These are phyloP conservation scores for Phytopythium boreale DNA, from an alignment of 352 stramenopile genomes.

Conservation along the genomic window DNA sequence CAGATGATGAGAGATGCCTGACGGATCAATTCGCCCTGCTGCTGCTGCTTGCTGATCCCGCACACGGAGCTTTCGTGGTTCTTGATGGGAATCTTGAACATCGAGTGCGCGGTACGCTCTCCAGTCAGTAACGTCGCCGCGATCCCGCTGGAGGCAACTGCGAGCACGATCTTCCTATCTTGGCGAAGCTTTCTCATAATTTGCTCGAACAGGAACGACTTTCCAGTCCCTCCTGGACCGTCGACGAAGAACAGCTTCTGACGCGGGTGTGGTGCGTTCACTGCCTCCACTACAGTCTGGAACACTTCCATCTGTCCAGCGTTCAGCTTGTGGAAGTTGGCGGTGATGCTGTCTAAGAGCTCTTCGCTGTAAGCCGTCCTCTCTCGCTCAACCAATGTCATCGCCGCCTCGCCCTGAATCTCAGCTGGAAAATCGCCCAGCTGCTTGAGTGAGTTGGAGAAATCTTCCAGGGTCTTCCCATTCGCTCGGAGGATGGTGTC, in stretches of 20 bases:
- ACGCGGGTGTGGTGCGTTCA: not conserved
- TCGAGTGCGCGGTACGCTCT: slow-evolving; percentile 28
- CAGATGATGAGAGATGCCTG: slow-evolving; percentile 9
- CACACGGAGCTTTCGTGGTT: slow-evolving; percentile 13
- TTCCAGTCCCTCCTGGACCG: slow-evolving; percentile 25
- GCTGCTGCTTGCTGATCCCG: slow-evolving; percentile 18
- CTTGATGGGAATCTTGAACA: slow-evolving; percentile 25
- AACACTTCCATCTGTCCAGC: slow-evolving; percentile 12
- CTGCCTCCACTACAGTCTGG: slow-evolving; percentile 11
- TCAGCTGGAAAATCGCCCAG: slow-evolving; percentile 9
- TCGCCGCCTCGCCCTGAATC: not conserved
- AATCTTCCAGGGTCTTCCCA: slow-evolving; percentile 9
- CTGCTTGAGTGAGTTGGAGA: slow-evolving; percentile 6
- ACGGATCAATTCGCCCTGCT: slow-evolving; percentile 10
- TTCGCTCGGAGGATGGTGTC: slow-evolving; percentile 5
- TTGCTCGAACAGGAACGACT: slow-evolving; percentile 22
- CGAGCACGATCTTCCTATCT: slow-evolving; percentile 17
- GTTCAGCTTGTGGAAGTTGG: slow-evolving; percentile 2
- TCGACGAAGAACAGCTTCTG: slow-evolving; percentile 30
- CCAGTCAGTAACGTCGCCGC: slow-evolving; percentile 22
- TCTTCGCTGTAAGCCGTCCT: slow-evolving; percentile 7
- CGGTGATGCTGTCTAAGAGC: slow-evolving; percentile 7
- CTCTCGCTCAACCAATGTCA: slow-evolving; percentile 11
- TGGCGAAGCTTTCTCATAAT: slow-evolving; percentile 21
- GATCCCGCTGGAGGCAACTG: slow-evolving; percentile 29